Evolutionary conservation across 495 filamentous ascomycete genomes (phyloP), one percentile per base, ranked within the genome.

Genomic region (Xylaria flabelliformis): DNA sequence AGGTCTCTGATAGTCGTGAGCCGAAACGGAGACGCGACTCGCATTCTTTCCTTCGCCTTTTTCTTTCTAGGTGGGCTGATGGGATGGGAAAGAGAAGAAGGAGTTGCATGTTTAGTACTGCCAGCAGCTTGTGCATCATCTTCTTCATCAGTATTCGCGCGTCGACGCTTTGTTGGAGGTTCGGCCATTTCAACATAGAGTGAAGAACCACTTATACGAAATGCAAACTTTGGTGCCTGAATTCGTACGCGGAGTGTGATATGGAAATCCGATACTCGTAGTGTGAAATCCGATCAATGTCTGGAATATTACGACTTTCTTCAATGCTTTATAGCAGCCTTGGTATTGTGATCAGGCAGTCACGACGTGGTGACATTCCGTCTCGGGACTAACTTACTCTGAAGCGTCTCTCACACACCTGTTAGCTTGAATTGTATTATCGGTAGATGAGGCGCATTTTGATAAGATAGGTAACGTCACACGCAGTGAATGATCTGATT

Each of bases 1-100:
- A 95, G 82, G 72, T 92, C 92, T 42, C 82, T 82, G 67, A 97
- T 91, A 13, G 83, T 85, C 0, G 91, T 96, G 21, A 97, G 88
- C 41, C 91, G 88, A 55, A 97, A 85, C 0, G 94, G 94, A 1
- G 94, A 97, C 1, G 81, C 12, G 17, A 77, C 44, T 21, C 67
- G 41, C 17, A 70, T 50, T 9, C 74, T 72, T 58, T 78, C 77
- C n/a, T 64, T 69, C 9, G 21, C 32, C 48, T 51, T 67, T 59
- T 75, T 82, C 74, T 82, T 82, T 34, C 72, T 66, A 0, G 83
- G 83, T 34, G 84, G 84, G 51, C 82, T 85, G 56, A 85, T 81
- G 34, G 80, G 80, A 53, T 78, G 75, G 2, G 77, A 76, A 44
- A 85, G 76, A 9, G 83, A 82, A 19, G 68, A 36, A 17, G 74